Base-by-base conservation (phyloP, 75 land plant species). In the Cupressus sempervirens region DNA sequence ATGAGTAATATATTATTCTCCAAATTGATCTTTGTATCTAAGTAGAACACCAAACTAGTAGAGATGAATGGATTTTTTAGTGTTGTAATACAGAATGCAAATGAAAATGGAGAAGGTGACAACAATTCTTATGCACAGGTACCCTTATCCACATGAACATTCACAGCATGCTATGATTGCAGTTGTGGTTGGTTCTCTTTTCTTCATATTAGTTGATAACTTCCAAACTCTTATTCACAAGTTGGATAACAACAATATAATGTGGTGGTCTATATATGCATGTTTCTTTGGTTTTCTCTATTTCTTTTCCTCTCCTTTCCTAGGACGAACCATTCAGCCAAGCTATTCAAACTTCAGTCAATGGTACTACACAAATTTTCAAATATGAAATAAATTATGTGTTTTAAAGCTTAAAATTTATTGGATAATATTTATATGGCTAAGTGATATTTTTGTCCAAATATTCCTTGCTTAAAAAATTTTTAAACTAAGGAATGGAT, bases 241-340 rank as follows among this genome's bases (percentile, higher is more conserved):
- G 88, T 84, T 97, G 67, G 99, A 96, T 76, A 94, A 88, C 75
- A 98, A 88, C 75, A 98, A 98, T 80, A 88, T 94, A 58, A 98
- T 93, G 84, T 98, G 99, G 99, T 98, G 99, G 99, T 98, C 96
- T 3, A 98, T 98, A 88, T 98, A 98, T 89, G 91, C 90, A 11
- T 96, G 92, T 83, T 86, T 98, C 79, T 82, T 98, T 88, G 99
- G 99, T 8, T 96, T 96, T 88, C 93, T 98, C 86, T 98, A 96
- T 82, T 98, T 96, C 89, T 98, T 98, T 85, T 94, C 96, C 45
- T 98, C 99, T 34, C 99, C 99, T 54, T 98, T 96, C 89, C 80
- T 94, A 56, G 92, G 93, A 81, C 96, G 92, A 90, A 96, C 96
- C 40, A 96, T 98, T 34, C 95, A 94, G 85, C 99, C 99, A 73